These are phyloP conservation scores for Ophiostoma perfectum DNA, from an alignment of 2,329 filamentous ascomycete genomes.

Conservation along the genomic window DNA sequence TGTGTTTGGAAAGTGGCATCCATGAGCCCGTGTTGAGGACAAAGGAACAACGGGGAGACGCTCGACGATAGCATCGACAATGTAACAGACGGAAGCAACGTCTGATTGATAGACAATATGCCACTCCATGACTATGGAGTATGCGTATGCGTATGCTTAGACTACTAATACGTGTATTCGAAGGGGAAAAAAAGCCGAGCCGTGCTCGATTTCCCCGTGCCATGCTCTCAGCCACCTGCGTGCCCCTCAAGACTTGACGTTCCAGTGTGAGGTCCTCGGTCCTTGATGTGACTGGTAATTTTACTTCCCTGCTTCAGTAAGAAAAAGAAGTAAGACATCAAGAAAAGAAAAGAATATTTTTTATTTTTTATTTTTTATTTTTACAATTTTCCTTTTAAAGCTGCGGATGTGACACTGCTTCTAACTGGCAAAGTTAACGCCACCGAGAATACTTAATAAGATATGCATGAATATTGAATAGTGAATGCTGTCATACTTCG, in stretches of 20 bases:
- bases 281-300: background rate
- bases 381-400: background rate
- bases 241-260: too few relatives aligned
- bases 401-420: background rate
- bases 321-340: background rate
- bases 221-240: conserved; percentile 1
- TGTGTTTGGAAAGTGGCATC: too few relatives aligned
- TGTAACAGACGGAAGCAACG: background rate
- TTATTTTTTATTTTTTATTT: too few relatives aligned
- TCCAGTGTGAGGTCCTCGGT: background rate
- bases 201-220: conserved; percentile 8
- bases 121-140: background rate
- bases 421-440: conserved; percentile 1
- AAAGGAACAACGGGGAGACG: too few relatives aligned
- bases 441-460: background rate
- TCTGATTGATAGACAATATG: background rate
- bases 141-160: too few relatives aligned
- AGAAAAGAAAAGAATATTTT: too few relatives aligned
- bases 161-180: background rate
- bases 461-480: background rate
- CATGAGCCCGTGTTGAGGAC: too few relatives aligned
- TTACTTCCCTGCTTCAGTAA: background rate
- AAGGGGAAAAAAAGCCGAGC: background rate
- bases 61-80: background rate
- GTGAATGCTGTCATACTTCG: too few relatives aligned